These are phyloP conservation scores for Gynandropsis gynandra DNA, from an alignment of 345 rosid species.

Conservation along the genomic window DNA sequence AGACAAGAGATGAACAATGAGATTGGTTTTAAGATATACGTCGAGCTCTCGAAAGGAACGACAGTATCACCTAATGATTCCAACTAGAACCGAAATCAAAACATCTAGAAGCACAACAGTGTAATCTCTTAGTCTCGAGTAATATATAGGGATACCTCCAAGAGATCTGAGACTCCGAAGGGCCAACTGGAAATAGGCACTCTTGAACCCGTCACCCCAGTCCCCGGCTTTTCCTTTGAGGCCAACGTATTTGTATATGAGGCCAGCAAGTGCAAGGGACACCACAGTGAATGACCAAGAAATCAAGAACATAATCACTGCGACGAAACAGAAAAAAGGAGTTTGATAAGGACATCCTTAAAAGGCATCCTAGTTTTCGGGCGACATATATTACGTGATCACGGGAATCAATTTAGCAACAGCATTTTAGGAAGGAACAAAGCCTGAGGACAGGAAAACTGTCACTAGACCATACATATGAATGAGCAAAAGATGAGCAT, in stretches of 20 bases:
- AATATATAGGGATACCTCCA: conserved; percentile 52
- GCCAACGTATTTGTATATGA: conserved; percentile 94
- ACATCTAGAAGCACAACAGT: neutral
- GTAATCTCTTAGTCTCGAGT: neutral
- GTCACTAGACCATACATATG: neutral
- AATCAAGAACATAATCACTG: conserved; percentile 99
- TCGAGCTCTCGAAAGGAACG: neutral
- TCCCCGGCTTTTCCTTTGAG: conserved; percentile 98
- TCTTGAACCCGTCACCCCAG: conserved; percentile 99
- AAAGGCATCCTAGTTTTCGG: conserved; percentile 14
- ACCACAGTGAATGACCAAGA: conserved; percentile 95
- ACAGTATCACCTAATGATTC: neutral
- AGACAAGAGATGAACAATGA: conserved; percentile 4
- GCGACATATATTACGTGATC: neutral
- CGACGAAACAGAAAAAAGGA: conserved; percentile 30
- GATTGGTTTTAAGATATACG: conserved; percentile 1
- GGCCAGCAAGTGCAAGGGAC: conserved; percentile 93
- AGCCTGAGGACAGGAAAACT: conserved; percentile 12
- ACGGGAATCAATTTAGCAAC: neutral
- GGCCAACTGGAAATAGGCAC: conserved; percentile 98
- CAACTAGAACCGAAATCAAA: neutral
- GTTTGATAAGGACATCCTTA: conserved; percentile 17
- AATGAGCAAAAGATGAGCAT: conserved; percentile 19
- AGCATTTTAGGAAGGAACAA: neutral
- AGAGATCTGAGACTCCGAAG: conserved; percentile 98